Evolutionary conservation across 805 yeast species (phyloP).

Genomic region (Diddensiella santjacobensis): DNA sequence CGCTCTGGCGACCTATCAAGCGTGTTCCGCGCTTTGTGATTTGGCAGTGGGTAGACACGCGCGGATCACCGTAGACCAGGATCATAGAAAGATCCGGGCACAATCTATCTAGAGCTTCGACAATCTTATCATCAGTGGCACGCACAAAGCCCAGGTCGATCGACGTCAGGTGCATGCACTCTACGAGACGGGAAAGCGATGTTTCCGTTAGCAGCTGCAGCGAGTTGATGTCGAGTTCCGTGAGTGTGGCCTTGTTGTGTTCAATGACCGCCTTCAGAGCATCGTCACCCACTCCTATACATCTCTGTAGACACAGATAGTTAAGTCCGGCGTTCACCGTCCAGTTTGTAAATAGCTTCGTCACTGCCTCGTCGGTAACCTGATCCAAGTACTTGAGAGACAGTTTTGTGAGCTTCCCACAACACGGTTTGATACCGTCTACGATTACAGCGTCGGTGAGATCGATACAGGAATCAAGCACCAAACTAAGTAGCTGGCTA

Average conservation of each 20-base stretch:
- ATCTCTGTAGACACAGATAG: slow-evolving; percentile 59
- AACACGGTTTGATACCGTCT: slow-evolving; percentile 56
- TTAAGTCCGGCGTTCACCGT: slow-evolving; percentile 48
- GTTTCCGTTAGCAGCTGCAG: slow-evolving; percentile 51
- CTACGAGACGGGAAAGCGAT: slow-evolving; percentile 23
- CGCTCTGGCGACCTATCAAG: slow-evolving; percentile 15
- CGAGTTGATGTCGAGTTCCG: slow-evolving; percentile 71
- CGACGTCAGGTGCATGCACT: slow-evolving; percentile 58
- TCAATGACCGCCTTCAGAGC: slow-evolving; percentile 56
- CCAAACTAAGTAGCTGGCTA: slow-evolving; percentile 51
- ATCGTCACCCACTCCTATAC: slow-evolving; percentile 59
- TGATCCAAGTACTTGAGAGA: slow-evolving; percentile 59
- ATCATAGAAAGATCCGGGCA: slow-evolving; percentile 62
- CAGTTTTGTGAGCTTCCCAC: slow-evolving; percentile 52
- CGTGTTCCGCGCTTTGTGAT: background rate
- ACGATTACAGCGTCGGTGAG: slow-evolving; percentile 59
- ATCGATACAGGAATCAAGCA: slow-evolving; percentile 68
- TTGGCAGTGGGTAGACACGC: slow-evolving; percentile 22
- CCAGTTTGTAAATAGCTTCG: slow-evolving; percentile 56
- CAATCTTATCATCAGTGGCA: slow-evolving; percentile 62
- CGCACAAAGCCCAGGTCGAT: slow-evolving; percentile 80
- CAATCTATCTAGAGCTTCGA: slow-evolving; percentile 53
- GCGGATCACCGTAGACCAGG: slow-evolving; percentile 66
- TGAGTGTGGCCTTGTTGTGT: slow-evolving; percentile 63
- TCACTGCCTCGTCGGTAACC: slow-evolving; percentile 65